Evolutionary conservation across 2,329 filamentous ascomycete species (phyloP), one percentile per base, ranked within the genome.

Genomic region (Cercospora canescens): DNA sequence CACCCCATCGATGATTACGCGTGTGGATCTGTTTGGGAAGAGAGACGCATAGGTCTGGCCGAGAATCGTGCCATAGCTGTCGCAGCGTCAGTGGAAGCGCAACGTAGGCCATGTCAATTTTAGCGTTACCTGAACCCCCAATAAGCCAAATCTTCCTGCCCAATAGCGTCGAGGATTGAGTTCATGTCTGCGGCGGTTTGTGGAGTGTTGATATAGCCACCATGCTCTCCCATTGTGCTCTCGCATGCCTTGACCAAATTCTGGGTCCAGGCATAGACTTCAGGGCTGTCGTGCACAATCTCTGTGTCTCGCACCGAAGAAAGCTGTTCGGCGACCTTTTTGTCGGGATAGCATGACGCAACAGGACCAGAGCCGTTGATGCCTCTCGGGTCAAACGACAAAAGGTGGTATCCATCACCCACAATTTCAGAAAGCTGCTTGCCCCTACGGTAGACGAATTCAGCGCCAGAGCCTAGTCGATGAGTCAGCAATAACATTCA

Each of bases 31-130:
- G 45, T 82, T 74, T 0, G 83, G 82, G 45, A 78, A 83, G 32
- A 84, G 73, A 1, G 77, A 72, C 0, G 83, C 81, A 67, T 83
- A 83, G 0, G 82, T 84, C 2, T 77, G 72, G 4, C 83, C 83
- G 0, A 84, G 73, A 0, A 81, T 68, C 0, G 81, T 81, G 1
- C 82, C 82, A 62, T 83, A 84, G 1, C 78, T 81, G 12, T 14
- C 16, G 21, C 18, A 24, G 6, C 0, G 12, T 56, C 6, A 56
- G 52, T 56, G 9, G 14, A 1, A 7, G 16, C 3, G n/a, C 16
- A 12, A 24, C 16, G n/a, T 35, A 12, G 18, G 6, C 21, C 14
- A 6, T 34, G n/a, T 16, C 30, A 35, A 8, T 9, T 35, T 4
- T 34, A 37, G 24, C 26, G 11, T 52, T 30, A 62, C 63, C 60